These are phyloP conservation scores for Mycena vulgaris DNA, from an alignment of 768 basidiomycete species.

Conservation along the genomic window DNA sequence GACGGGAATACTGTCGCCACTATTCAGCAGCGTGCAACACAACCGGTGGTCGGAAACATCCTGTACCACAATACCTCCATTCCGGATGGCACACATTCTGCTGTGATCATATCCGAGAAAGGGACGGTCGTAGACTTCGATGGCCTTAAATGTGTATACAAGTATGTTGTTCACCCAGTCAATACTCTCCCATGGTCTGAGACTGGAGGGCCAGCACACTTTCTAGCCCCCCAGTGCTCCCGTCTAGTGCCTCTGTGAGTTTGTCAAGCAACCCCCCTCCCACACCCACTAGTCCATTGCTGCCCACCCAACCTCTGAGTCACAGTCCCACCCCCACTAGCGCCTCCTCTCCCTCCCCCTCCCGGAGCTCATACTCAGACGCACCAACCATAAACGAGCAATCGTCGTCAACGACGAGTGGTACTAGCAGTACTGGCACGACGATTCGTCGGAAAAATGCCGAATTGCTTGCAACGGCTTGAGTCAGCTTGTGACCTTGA, in stretches of 20 bases:
- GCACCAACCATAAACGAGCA: no score
- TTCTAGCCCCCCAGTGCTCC: neutral
- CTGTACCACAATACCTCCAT: constrained; percentile 3
- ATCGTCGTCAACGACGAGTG: no score
- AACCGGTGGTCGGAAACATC: neutral
- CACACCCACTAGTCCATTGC: no score
- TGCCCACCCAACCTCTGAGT: no score
- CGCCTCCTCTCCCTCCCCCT: no score
- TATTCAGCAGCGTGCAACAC: neutral
- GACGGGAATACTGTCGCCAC: neutral
- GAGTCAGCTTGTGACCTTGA: no score
- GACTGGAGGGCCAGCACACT: neutral
- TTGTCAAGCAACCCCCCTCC: no score
- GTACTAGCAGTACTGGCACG: no score
- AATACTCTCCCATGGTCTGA: neutral
- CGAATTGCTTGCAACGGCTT: no score
- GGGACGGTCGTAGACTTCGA: neutral
- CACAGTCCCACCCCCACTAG: no score
- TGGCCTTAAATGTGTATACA: neutral
- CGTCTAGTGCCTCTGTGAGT: neutral
- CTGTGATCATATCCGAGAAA: neutral
- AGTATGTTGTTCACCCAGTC: neutral
- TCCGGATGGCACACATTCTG: neutral
- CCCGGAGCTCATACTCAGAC: no score
- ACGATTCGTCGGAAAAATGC: no score